Percentiles rank a stretch among this genome's conserved stretches.
phyloP scores from a whole-genome alignment of 257 asterid genomes.

The Solanum raphanifolium region DNA sequence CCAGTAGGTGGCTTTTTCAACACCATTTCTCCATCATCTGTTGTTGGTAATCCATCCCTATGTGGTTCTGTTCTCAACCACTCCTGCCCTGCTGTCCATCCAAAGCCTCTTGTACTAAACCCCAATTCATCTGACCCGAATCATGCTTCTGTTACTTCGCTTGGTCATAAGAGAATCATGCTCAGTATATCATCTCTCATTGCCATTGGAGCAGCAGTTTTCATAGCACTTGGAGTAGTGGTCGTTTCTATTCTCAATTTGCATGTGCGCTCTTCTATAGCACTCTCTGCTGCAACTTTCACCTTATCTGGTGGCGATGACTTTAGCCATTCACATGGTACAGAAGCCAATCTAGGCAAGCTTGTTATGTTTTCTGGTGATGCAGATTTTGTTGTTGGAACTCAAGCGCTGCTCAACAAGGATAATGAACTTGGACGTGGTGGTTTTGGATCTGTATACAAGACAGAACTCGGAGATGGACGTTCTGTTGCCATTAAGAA shows the following conservation, averaged over 20 bases:
- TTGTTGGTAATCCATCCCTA: conserved; percentile 58
- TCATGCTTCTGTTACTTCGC: conserved; percentile 32
- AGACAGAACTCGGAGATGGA: conserved; percentile 48
- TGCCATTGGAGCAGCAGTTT: conserved; percentile 83
- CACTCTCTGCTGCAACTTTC: conserved; percentile 37
- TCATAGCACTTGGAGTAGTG: conserved; percentile 75
- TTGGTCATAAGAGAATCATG: conserved; percentile 44
- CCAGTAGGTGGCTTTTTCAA: conserved; percentile 83
- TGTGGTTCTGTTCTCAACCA: conserved; percentile 76
- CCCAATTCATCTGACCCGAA: conserved; percentile 59
- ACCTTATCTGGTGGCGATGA: conserved; percentile 56
- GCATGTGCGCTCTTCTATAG: conserved; percentile 45
- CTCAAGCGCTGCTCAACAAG: conserved; percentile 66
- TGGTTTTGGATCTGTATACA: conserved; percentile 74
- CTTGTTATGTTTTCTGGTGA: conserved; percentile 85
- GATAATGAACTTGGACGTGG: conserved; percentile 78
- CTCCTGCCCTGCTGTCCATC: conserved; percentile 74
- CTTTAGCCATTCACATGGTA: conserved; percentile 51
- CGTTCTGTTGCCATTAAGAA: conserved; percentile 69
- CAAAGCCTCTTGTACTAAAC: conserved; percentile 77
- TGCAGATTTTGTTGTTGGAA: conserved; percentile 54
- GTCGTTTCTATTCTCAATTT: conserved; percentile 59
- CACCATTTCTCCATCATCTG: conserved; percentile 54
- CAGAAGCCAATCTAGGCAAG: conserved; percentile 72
- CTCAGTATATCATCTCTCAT: conserved; percentile 75